Percentiles rank a stretch among this genome's conserved stretches.
Conservation (phyloP, 306 rosid genomes). For the Crataegus laevigata region DNA sequence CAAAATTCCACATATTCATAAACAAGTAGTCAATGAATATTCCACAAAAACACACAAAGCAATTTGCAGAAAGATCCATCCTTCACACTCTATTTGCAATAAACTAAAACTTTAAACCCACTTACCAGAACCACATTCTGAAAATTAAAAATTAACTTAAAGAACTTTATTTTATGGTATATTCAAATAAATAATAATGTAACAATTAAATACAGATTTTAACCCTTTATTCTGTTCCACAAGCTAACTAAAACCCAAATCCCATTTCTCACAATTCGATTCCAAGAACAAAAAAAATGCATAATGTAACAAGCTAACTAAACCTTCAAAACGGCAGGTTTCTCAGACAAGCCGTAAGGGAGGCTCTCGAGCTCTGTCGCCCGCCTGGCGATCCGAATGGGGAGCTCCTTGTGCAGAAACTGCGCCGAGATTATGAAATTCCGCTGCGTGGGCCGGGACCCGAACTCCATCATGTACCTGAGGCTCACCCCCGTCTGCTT, state of each 20-base stretch:
- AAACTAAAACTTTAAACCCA: not conserved
- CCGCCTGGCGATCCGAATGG: slow-evolving; percentile 78
- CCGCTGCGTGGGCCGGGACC: slow-evolving; percentile 39
- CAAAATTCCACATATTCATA: not conserved
- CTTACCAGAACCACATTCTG: not conserved
- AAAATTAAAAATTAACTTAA: not conserved
- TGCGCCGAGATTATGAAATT: slow-evolving; percentile 69
- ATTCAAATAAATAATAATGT: not conserved
- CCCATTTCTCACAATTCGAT: not conserved
- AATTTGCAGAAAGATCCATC: not conserved
- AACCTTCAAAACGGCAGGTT: slow-evolving; percentile 79
- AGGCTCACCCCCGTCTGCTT: slow-evolving; percentile 79
- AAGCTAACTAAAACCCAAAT: not conserved
- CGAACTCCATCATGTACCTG: slow-evolving; percentile 88
- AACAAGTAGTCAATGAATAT: not conserved
- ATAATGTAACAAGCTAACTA: not conserved
- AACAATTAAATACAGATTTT: not conserved
- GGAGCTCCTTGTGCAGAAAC: slow-evolving; percentile 80
- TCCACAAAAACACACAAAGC: not conserved
- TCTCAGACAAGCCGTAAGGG: slow-evolving; percentile 69
- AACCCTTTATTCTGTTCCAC: not conserved
- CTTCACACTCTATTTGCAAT: not conserved
- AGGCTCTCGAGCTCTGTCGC: slow-evolving; percentile 65
- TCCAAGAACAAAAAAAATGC: not conserved
- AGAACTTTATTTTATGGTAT: not conserved